Conservation (phyloP, 2,329 filamentous ascomycete species). For the Geoglossum cookeanum region DNA sequence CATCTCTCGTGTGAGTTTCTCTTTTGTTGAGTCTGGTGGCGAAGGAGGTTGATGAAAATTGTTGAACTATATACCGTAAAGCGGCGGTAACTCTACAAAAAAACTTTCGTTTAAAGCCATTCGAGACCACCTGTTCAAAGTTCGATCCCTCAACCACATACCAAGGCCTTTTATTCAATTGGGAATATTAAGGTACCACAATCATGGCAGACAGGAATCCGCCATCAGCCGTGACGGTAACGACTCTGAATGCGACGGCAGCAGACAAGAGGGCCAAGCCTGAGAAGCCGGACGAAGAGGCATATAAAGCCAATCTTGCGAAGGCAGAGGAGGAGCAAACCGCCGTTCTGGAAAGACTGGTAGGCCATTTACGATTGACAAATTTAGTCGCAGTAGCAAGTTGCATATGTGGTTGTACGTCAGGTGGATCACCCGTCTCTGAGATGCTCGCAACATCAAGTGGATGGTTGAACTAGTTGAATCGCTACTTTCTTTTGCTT, state of each 20-base stretch:
- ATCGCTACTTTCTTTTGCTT: background rate
- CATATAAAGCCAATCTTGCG: slow-evolving; percentile 60
- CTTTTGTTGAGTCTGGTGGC: background rate
- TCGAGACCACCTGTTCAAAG: background rate
- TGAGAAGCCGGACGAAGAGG: slow-evolving; percentile 70
- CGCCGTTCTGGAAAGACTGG: slow-evolving; percentile 51
- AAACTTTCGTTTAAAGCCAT: background rate
- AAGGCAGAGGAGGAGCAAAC: slow-evolving; percentile 77
- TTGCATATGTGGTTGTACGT: no score
- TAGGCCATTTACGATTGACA: slow-evolving; percentile 21
- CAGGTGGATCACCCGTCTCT: no score
- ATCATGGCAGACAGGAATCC: slow-evolving; percentile 30
- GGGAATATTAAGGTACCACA: background rate
- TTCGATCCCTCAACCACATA: background rate
- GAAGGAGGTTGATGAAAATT: background rate
- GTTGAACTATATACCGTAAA: background rate
- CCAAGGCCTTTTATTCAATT: background rate
- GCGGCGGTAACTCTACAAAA: background rate
- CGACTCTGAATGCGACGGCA: slow-evolving; percentile 7
- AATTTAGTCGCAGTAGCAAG: background rate
- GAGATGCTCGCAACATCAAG: no score
- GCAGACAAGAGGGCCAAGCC: slow-evolving; percentile 10
- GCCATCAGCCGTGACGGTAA: slow-evolving; percentile 24
- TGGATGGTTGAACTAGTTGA: background rate
- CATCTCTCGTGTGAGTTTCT: background rate